These are phyloP conservation scores for Aquilaria yunnanensis DNA, from an alignment of 345 rosid genomes.

Conservation along the genomic window DNA sequence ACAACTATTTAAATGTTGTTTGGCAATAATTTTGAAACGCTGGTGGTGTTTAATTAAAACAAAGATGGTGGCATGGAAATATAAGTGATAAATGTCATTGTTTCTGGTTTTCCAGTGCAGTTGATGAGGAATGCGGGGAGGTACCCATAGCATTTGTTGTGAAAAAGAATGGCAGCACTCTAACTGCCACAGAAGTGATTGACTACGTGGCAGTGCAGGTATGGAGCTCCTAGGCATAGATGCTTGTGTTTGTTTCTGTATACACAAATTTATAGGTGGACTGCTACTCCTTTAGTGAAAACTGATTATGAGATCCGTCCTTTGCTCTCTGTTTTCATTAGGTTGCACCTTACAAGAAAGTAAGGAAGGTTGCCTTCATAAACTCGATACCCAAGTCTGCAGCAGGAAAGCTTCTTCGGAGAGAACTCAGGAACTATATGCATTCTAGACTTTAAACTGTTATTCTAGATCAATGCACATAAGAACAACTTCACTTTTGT, in stretches of 20 bases:
- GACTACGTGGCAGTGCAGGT: slow-evolving; percentile 63
- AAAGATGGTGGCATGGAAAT: too few relatives aligned
- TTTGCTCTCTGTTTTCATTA: slow-evolving; percentile 14
- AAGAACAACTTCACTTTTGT: too few relatives aligned
- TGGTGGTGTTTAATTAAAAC: too few relatives aligned
- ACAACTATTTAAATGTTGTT: background rate
- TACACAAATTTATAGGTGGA: background rate
- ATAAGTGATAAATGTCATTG: too few relatives aligned
- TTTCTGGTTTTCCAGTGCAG: slow-evolving; percentile 27
- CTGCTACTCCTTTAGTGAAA: background rate
- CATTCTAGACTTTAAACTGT: slow-evolving; percentile 38
- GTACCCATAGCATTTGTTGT: slow-evolving; percentile 87
- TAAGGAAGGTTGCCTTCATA: slow-evolving; percentile 63
- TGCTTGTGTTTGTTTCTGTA: background rate
- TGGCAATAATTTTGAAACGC: background rate
- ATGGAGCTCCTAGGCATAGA: background rate
- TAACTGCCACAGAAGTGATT: slow-evolving; percentile 44
- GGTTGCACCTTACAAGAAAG: slow-evolving; percentile 90
- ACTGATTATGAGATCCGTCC: background rate
- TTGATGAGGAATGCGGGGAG: slow-evolving; percentile 56
- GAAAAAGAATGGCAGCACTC: slow-evolving; percentile 34
- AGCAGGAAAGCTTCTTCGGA: slow-evolving; percentile 75
- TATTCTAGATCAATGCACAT: background rate
- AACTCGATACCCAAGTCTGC: slow-evolving; percentile 64
- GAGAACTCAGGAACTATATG: slow-evolving; percentile 42